A percentile compares a stretch with the other conserved stretches of the same genome.
Conservation (phyloP, 2,329 filamentous ascomycete species). For the Exophiala calicioides region DNA sequence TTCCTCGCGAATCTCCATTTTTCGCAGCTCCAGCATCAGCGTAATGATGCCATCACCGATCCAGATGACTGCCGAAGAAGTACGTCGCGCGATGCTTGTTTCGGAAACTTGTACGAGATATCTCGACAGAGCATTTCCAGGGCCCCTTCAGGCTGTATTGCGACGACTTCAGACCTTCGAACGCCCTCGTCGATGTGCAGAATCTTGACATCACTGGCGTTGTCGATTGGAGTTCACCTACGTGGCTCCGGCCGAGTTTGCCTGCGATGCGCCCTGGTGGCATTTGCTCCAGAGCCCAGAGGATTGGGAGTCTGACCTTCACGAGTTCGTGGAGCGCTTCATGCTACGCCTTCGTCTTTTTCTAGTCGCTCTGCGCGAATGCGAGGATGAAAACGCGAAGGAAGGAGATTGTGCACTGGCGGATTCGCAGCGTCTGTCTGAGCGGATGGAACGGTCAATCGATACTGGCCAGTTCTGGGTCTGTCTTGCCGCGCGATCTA, state of each 20-base stretch:
- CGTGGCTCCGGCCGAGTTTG: conserved; percentile 30
- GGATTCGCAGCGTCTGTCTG: conserved; percentile 1
- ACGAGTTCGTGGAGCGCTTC: conserved; percentile 31
- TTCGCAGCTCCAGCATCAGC: conserved; percentile 33
- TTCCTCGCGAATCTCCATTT: conserved; percentile 33
- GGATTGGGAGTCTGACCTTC: conserved; percentile 33
- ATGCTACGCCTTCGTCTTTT: conserved; percentile 32
- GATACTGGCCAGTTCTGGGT: conserved; percentile 7
- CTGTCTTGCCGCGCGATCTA: conserved; percentile 10
- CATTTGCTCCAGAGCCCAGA: conserved; percentile 32
- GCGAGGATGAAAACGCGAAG: conserved; percentile 22
- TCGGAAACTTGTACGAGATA: conserved; percentile 21
- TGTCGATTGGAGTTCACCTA: conserved; percentile 36
- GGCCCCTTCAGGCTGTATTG: conserved; percentile 33
- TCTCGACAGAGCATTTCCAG: conserved; percentile 10
- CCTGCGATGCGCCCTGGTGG: conserved; percentile 32
- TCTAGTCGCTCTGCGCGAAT: conserved; percentile 33
- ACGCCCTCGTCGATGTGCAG: conserved; percentile 34
- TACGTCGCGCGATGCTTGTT: conserved; percentile 33
- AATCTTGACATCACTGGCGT: conserved; percentile 33
- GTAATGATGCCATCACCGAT: conserved; percentile 33
- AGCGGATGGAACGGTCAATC: neutral
- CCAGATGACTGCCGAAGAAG: conserved; percentile 33
- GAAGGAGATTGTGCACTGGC: conserved; percentile 1
- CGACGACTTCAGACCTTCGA: conserved; percentile 31